Base-by-base conservation (phyloP, 257 asterid genomes). In the Solanum appendiculatum region DNA sequence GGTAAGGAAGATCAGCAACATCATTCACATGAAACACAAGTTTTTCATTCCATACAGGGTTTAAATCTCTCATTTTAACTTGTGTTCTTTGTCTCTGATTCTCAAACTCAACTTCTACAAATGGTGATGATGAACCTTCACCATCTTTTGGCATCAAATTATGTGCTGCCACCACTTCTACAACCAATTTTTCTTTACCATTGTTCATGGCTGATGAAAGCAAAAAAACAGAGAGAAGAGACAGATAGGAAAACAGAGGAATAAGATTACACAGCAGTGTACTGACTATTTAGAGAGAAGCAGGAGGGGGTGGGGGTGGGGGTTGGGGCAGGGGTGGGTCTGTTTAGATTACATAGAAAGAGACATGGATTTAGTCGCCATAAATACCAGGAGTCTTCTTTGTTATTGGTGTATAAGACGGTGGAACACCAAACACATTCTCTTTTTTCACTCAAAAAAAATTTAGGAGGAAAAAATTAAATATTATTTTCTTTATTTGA, bases 111-210 rank as follows among this genome's bases (percentile, higher is more conserved):
- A 94, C 98, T 86, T 96, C 99, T 7, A 94, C 98, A 33, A 95
- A 95, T 40, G 99, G 91, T 29, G 99, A 96, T 13, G 99, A 95
- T 0, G 99, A 95, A 0, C 99, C 99, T 90, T 94, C 98, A 3
- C 99, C 99, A 89, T 96, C 98, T 88, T 96, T 96, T 7, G 99
- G 99, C 94, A 96, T 95, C 8, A 96, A 94, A 92, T 96, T 96
- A 93, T 93, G 96, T 25, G 99, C 99, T 68, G 91, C 98, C 72
- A 95, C 95, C 88, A 96, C 98, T 88, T 94, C 98, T 87, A 95
- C 99, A 82, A 96, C 98, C 39, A 96, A 88, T 94, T 93, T 96
- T 51, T 94, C 96, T 85, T 94, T 95, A 36, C 95, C 88, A 51
- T 48, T 48, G 84, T 88, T 93, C 98, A 93, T 95, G 91, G 84